Evolutionary conservation across 768 basidiomycete genomes (phyloP), one percentile per base, ranked within the genome.

Genomic region (Psilocybe azurescens): DNA sequence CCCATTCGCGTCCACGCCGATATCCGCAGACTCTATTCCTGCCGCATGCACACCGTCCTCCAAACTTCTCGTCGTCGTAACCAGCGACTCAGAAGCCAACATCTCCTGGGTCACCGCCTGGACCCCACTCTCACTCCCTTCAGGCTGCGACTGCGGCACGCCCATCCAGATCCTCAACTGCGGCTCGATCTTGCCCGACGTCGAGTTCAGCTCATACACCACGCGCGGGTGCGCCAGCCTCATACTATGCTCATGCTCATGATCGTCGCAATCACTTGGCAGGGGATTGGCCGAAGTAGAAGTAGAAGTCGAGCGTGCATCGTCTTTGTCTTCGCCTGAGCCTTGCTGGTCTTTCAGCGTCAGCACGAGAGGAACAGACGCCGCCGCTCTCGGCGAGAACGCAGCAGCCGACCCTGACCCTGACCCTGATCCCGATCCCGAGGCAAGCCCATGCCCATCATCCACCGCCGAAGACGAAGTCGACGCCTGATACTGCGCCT

Each of bases 201-300:
- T 74, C 30, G 73, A 75, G 48, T 75, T 76, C 56, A 91, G 74
- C 71, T 91, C 89, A 67, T 91, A 92, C 4, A 82, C 73, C 24
- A 87, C 79, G 57, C 70, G 73, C 52, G 66, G 74, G 50, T 50
- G 67, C 33, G 33, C 6, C 11, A 36, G 33, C 33, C 11, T 36
- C 33, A 36, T 24, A 24, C 24, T 24, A 24, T 24, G 1, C 24
- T 30, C 52, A 36, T 44, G 7, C 41, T 13, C 41, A 5, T 44
- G 6, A 5, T 44, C 41, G 41, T 16, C 8, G 41, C 14, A 13
- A n/a, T 44, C 41, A 14, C 38, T 3, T 39, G 11, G 41, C 11
- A 44, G 11, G 14, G 41, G 41, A 1, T 14, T 14, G 41, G 41
- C 8, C n/a, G 41, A 14, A 13, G 41, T 11, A 1, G 33, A 11